A percentile compares a stretch with the other conserved stretches of the same genome.
These are phyloP conservation scores for Cladosporium sp. DNA, from an alignment of 2,329 filamentous ascomycete species.

Conservation along the genomic window DNA sequence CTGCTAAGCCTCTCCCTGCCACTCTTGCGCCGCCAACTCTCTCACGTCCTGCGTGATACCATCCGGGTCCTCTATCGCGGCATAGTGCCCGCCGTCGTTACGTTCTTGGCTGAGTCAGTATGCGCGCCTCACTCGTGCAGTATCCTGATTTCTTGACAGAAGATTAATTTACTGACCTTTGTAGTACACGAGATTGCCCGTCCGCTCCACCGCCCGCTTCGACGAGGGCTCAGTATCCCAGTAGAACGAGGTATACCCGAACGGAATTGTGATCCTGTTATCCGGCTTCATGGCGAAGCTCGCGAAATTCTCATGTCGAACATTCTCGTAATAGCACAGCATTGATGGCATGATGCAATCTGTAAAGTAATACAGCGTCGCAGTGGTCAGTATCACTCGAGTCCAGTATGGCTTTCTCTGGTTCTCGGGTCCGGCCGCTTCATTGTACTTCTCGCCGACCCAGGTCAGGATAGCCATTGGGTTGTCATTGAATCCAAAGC, in stretches of 20 bases:
- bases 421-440: constrained; percentile 41
- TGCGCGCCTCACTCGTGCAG: constrained; percentile 3
- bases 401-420: constrained; percentile 39
- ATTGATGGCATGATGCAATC: constrained; percentile 42
- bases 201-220: constrained; percentile 38
- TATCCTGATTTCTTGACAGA: not conserved
- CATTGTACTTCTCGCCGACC: constrained; percentile 49
- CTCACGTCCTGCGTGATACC: constrained; percentile 35
- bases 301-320: constrained; percentile 43
- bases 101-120: constrained; percentile 20
- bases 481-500: constrained; percentile 46
- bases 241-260: constrained; percentile 43
- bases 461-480: constrained; percentile 49
- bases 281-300: constrained; percentile 40
- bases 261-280: constrained; percentile 42
- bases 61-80: constrained; percentile 34
- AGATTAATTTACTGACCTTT: constrained; percentile 26
- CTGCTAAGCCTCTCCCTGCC: constrained; percentile 12
- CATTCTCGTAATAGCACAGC: constrained; percentile 45
- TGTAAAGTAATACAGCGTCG: constrained; percentile 44
- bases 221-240: constrained; percentile 43
- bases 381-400: constrained; percentile 37
- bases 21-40: constrained; percentile 27
- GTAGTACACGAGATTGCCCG: constrained; percentile 44
- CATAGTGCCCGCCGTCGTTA: constrained; percentile 35